Percentiles rank a stretch among this genome's conserved stretches.
These are phyloP conservation scores for Fusarium sp. DNA, from an alignment of 2,329 filamentous ascomycete species.

Conservation along the genomic window DNA sequence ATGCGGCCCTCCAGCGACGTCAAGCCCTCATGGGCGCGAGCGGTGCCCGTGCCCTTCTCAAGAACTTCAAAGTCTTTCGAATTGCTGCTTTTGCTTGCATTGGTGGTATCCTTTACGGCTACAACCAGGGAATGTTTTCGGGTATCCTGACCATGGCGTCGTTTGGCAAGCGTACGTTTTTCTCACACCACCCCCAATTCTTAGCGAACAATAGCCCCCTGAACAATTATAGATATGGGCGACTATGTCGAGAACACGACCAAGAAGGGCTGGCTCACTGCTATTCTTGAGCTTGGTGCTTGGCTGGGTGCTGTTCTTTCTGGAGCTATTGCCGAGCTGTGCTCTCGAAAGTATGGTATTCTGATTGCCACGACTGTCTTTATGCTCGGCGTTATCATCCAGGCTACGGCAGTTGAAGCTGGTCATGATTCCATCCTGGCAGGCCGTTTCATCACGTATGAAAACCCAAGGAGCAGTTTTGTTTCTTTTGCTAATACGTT, in stretches of 20 bases:
- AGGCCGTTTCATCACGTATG: background rate
- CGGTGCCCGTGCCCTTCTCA: slow-evolving; percentile 63
- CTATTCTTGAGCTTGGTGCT: slow-evolving; percentile 58
- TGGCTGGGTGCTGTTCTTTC: slow-evolving; percentile 61
- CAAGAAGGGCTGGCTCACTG: slow-evolving; percentile 65
- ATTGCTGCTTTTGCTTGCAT: slow-evolving; percentile 59
- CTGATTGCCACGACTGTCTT: slow-evolving; percentile 50
- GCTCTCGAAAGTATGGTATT: slow-evolving; percentile 50
- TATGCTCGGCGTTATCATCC: slow-evolving; percentile 55
- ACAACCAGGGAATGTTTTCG: slow-evolving; percentile 61
- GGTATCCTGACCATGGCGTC: slow-evolving; percentile 59
- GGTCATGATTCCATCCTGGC: slow-evolving; percentile 50
- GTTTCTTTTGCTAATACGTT: background rate
- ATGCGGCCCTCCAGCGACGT: slow-evolving; percentile 63
- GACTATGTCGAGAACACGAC: slow-evolving; percentile 57
- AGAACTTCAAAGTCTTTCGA: slow-evolving; percentile 70
- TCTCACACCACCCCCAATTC: background rate
- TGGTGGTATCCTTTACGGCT: slow-evolving; percentile 58
- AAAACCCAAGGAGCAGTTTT: background rate
- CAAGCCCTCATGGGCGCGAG: slow-evolving; percentile 64
- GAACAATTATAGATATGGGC: slow-evolving; percentile 41
- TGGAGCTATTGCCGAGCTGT: slow-evolving; percentile 50
- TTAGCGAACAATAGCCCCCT: background rate
- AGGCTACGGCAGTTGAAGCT: slow-evolving; percentile 53
- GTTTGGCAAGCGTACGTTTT: slow-evolving; percentile 42